A percentile compares a stretch with the other conserved stretches of the same genome.
These are phyloP conservation scores for Phellopilus nigrolimitatus DNA, from an alignment of 1,284 basidiomycete genomes.

Conservation along the genomic window DNA sequence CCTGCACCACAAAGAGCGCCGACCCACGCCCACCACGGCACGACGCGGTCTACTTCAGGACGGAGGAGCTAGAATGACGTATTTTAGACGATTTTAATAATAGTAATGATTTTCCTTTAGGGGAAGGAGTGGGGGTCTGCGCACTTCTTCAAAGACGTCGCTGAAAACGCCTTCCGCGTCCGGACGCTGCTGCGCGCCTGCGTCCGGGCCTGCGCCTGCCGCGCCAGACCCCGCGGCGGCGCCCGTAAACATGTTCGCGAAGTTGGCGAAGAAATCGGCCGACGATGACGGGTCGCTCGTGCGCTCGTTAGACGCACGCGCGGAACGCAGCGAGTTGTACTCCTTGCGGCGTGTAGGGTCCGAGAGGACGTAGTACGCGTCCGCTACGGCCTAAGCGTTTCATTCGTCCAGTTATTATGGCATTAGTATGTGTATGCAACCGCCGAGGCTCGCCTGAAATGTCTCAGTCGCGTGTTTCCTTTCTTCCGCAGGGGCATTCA, in stretches of 20 bases:
- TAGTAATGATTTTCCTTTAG: neutral
- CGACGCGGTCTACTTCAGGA: slow-evolving; percentile 68
- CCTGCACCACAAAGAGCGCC: slow-evolving; percentile 69
- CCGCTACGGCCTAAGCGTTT: slow-evolving; percentile 69
- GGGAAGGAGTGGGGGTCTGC: slow-evolving; percentile 21
- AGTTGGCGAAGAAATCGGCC: slow-evolving; percentile 73
- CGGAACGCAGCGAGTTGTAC: slow-evolving; percentile 71
- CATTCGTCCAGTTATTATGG: neutral
- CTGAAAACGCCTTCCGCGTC: slow-evolving; percentile 81
- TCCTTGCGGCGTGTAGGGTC: slow-evolving; percentile 75
- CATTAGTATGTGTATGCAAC: neutral
- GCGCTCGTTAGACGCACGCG: slow-evolving; percentile 44
- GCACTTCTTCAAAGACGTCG: slow-evolving; percentile 86
- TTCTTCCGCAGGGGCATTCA: slow-evolving; percentile 69
- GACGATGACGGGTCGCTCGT: slow-evolving; percentile 63
- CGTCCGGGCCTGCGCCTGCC: slow-evolving; percentile 30
- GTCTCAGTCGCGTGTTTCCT: slow-evolving; percentile 73
- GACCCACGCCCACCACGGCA: slow-evolving; percentile 72
- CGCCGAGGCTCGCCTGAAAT: slow-evolving; percentile 54
- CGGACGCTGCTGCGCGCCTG: slow-evolving; percentile 45
- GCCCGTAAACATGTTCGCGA: slow-evolving; percentile 60
- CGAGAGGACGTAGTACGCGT: slow-evolving; percentile 95
- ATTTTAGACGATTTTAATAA: slow-evolving; percentile 6
- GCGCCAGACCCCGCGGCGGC: too few relatives aligned
- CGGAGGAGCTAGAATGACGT: slow-evolving; percentile 51